Base-by-base conservation (phyloP, 2,329 filamentous ascomycete genomes). In the Trichoderma sp. region DNA sequence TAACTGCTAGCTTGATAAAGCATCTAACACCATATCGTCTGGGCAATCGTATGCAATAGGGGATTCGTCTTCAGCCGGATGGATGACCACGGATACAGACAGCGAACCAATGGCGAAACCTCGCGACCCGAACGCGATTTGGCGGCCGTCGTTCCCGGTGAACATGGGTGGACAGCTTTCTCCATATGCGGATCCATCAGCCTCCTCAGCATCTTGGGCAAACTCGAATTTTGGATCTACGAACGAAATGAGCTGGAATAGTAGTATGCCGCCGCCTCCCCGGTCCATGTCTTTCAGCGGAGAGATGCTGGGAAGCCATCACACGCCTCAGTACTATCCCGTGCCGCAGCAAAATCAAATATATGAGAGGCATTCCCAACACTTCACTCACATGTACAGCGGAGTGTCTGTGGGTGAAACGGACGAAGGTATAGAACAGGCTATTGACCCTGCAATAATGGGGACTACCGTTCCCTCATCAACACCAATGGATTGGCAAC, bases 141-240 rank as follows among this genome's bases (percentile, higher is more conserved):
- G 86, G 86, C 78, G 82, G 69, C 75, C 80, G 7, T 86, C 84
- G 48, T 82, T 85, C 8, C 81, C 84, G 10, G 78, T 86, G 37
- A 82, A 82, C n/a, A 15, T 64, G 2, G 25, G 50, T 4, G 79
- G 84, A 0, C 82, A 81, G 3, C 84, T 84, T 69, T 83, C 84
- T 5, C 80, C 84, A 2, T 87, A 85, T 71, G 77, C 80, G 6
- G 78, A 81, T 25, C 79, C 81, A 50, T 76, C 77, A 1, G 74
- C 80, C 15, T 72, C 79, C 2, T 76, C 82, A 0, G 74, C 79
- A 29, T 74, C 80, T 3, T 85, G 84, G 84, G 74, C 80, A 34
- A 76, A 66, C 59, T 74, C 80, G 7, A 80, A 83, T 42, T 67
- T 80, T 35, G 75, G 76, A 10, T 72, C 79, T 48, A 79, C 81